phyloP scores from a whole-genome alignment of 805 yeast species.

The Candida anglica region DNA sequence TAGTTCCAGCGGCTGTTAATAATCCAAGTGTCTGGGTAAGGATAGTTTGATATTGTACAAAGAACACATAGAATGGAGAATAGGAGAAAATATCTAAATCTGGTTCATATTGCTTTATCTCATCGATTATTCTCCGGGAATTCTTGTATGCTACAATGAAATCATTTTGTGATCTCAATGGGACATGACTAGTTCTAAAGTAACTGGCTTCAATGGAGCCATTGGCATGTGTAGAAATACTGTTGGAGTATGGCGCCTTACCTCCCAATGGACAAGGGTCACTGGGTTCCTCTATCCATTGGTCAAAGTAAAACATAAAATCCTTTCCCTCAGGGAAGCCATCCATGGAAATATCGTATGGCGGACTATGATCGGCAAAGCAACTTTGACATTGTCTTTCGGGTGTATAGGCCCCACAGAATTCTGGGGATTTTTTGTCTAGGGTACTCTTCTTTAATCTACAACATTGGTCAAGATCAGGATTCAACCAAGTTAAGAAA shows the following conservation, averaged over 20 bases:
- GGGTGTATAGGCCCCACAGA: conserved; percentile 66
- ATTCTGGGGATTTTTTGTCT: conserved; percentile 30
- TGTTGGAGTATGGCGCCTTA: conserved; percentile 77
- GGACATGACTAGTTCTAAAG: conserved; percentile 78
- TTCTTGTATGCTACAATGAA: conserved; percentile 77
- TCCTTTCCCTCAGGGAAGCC: conserved; percentile 76
- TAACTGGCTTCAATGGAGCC: conserved; percentile 49
- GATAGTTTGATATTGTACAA: conserved; percentile 79
- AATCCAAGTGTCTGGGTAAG: conserved; percentile 54
- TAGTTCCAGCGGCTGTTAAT: conserved; percentile 46
- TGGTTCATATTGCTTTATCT: conserved; percentile 40
- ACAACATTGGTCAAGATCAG: conserved; percentile 84
- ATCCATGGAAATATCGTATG: conserved; percentile 69
- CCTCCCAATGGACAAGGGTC: conserved; percentile 96
- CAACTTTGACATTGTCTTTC: conserved; percentile 73
- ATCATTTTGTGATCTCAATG: conserved; percentile 78
- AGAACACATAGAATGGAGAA: conserved; percentile 89
- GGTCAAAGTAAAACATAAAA: conserved; percentile 66
- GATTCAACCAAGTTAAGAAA: conserved; percentile 81
- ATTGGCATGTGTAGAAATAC: conserved; percentile 43
- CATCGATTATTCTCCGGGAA: conserved; percentile 62
- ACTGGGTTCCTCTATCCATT: conserved; percentile 83
- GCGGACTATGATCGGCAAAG: conserved; percentile 51
- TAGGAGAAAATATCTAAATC: conserved; percentile 72
- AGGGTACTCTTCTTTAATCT: conserved; percentile 51